Conservation (phyloP, 2,329 filamentous ascomycete genomes). For the Aspergillus tubingensis region DNA sequence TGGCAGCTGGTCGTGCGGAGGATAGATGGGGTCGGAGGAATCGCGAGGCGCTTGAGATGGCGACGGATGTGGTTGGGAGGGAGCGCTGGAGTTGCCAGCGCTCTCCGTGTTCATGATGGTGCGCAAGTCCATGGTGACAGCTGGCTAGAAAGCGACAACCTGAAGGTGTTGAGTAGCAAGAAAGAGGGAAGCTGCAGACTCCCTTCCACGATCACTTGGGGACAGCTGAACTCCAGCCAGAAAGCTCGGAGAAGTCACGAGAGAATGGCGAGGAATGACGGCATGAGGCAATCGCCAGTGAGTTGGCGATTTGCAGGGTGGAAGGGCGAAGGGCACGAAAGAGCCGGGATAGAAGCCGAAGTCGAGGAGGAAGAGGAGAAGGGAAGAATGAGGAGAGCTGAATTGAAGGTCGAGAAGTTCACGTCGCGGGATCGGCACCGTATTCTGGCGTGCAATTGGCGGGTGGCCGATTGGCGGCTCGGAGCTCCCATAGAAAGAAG, state of each 20-base stretch:
- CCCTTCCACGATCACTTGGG: background rate
- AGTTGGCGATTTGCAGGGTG: background rate
- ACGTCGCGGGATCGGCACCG: background rate
- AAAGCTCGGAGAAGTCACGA: background rate
- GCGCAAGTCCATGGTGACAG: slow-evolving; percentile 52
- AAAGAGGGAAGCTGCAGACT: background rate
- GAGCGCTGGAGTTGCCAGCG: slow-evolving; percentile 33
- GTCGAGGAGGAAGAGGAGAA: background rate
- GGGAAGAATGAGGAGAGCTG: background rate
- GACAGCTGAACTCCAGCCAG: background rate
- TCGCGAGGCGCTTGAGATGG: slow-evolving; percentile 33
- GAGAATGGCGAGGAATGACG: background rate
- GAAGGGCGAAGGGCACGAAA: background rate
- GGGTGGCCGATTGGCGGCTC: background rate
- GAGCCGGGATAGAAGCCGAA: background rate
- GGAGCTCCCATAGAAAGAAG: background rate
- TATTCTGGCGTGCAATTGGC: background rate
- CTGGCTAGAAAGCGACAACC: background rate
- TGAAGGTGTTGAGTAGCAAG: slow-evolving; percentile 1
- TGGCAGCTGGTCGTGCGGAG: slow-evolving; percentile 29
- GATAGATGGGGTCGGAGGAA: slow-evolving; percentile 29
- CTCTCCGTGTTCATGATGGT: slow-evolving; percentile 54
- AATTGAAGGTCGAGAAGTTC: background rate
- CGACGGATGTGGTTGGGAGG: slow-evolving; percentile 27
- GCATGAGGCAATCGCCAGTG: background rate